Base-by-base conservation (phyloP, 768 basidiomycete genomes). In the Suillus subalutaceus region DNA sequence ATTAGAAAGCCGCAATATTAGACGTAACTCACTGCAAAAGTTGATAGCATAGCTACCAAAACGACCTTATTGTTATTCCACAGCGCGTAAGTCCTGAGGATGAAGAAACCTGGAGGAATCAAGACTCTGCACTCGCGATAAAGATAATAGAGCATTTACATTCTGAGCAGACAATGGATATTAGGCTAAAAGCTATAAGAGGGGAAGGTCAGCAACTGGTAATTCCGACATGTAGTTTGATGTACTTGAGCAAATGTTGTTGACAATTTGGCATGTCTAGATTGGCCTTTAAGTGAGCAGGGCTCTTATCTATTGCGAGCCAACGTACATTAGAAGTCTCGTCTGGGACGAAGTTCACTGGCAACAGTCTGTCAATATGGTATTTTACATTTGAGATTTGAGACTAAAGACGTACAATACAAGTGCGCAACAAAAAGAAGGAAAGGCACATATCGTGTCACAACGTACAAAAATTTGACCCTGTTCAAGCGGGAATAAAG, bases 161-260 rank as follows among this genome's bases (percentile, higher is more conserved):
- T 43, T 65, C 65, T 15, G 65, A 62, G 52, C 60, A 65, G 37
- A 63, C 13, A 4, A 53, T 40, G 18, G 65, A 65, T 32, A 65
- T 16, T 18, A n/a, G 23, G 26, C 60, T 65, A 6, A 65, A 52
- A 8, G 15, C 65, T 65, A 43, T 37, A 30, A 32, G 44, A n/a
- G 38, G 3, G 7, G 40, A 32, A 37, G 10, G 26, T 62, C 43
- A 40, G 30, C 4, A n/a, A 32, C 10, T 30, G 5, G 20, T 23
- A 50, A 16, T 55, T 32, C 16, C 37, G 12, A 23, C 7, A 8
- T 13, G 26, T 40, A 13, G 12, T 32, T 35, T 40, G 44, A 65
- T 41, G 41, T 9, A 65, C 65, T 2, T 55, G 65, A 62, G 35
- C 46, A 62, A n/a, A 62, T 32, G 8, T 48, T 62, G 30, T 65